A percentile compares a stretch with the other conserved stretches of the same genome.
Evolutionary conservation across 2,329 filamentous ascomycete genomes (phyloP).

Genomic region (Fusarium odoratissimum): DNA sequence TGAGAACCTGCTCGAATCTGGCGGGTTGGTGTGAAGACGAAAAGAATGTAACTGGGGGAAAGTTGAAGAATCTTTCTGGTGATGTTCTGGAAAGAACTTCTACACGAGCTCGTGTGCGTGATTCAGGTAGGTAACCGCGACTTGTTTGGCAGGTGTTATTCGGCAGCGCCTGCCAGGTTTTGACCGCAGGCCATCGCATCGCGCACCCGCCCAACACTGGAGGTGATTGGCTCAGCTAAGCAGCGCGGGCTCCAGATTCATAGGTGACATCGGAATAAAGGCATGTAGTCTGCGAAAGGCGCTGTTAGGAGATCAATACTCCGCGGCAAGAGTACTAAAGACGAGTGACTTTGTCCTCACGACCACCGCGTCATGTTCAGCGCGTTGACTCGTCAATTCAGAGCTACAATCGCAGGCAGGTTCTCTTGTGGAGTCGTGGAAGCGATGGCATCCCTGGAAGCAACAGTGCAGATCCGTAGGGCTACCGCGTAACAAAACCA

Average conservation of each 20-base stretch:
- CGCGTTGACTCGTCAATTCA: fast-evolving
- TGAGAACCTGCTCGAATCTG: fast-evolving
- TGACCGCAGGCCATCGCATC: fast-evolving
- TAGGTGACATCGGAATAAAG: not conserved
- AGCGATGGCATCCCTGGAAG: not conserved
- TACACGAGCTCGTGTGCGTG: too few species aligned
- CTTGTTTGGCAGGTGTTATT: fast-evolving
- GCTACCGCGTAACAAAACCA: not conserved
- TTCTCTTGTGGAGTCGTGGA: too few species aligned
- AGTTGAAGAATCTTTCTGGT: not conserved
- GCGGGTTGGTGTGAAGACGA: too few species aligned
- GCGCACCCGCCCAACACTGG: too few species aligned
- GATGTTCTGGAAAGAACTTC: too few species aligned
- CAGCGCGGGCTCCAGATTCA: fast-evolving
- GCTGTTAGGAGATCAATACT: not conserved
- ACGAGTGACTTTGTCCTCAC: fast-evolving
- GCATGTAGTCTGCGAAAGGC: too few species aligned
- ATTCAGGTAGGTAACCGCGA: fast-evolving
- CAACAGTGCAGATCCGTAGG: not conserved
- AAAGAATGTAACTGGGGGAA: not conserved
- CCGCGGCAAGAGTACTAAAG: too few species aligned
- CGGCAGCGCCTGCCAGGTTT: not conserved
- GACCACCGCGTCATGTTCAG: fast-evolving
- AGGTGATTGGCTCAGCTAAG: not conserved
- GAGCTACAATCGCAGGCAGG: not conserved